phyloP scores from a whole-genome alignment of 495 filamentous ascomycete genomes.

The Hypomontagnella monticulosa region DNA sequence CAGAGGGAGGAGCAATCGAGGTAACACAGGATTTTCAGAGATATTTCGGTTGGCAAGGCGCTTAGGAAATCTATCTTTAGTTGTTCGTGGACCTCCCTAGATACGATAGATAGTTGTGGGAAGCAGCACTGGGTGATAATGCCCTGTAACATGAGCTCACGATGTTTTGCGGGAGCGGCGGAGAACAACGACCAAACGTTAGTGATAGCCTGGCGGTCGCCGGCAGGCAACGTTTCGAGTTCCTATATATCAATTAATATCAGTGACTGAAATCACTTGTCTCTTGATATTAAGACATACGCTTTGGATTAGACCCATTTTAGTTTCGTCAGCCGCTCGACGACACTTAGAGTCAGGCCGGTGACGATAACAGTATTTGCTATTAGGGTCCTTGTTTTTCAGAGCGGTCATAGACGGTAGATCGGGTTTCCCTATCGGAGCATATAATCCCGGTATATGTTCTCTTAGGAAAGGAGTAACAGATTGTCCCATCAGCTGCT shows the following conservation, averaged over 20 bases:
- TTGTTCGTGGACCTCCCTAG: slow-evolving; percentile 84
- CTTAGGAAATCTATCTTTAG: slow-evolving; percentile 94
- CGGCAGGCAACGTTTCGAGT: slow-evolving; percentile 79
- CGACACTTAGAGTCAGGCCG: slow-evolving; percentile 93
- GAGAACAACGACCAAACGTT: slow-evolving; percentile 98
- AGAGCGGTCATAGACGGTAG: slow-evolving; percentile 51
- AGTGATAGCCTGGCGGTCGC: slow-evolving; percentile 91
- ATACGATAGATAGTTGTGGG: slow-evolving; percentile 92
- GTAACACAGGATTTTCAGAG: slow-evolving; percentile 91
- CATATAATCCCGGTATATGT: slow-evolving; percentile 87
- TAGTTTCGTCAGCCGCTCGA: slow-evolving; percentile 89
- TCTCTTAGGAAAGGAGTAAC: slow-evolving; percentile 85
- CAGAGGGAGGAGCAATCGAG: slow-evolving; percentile 96
- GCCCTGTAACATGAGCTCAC: slow-evolving; percentile 93
- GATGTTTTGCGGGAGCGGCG: slow-evolving; percentile 90
- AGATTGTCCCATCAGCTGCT: slow-evolving; percentile 60
- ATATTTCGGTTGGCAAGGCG: slow-evolving; percentile 87
- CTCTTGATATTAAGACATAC: slow-evolving; percentile 56
- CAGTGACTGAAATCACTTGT: background rate
- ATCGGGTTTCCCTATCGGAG: slow-evolving; percentile 65
- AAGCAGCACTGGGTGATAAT: slow-evolving; percentile 97
- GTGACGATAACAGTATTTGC: slow-evolving; percentile 95
- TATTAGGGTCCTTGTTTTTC: slow-evolving; percentile 69
- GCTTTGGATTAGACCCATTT: slow-evolving; percentile 92
- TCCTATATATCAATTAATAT: slow-evolving; percentile 60